Conservation (phyloP, 2,329 filamentous ascomycete genomes). For the Chalaropsis ovoidea region DNA sequence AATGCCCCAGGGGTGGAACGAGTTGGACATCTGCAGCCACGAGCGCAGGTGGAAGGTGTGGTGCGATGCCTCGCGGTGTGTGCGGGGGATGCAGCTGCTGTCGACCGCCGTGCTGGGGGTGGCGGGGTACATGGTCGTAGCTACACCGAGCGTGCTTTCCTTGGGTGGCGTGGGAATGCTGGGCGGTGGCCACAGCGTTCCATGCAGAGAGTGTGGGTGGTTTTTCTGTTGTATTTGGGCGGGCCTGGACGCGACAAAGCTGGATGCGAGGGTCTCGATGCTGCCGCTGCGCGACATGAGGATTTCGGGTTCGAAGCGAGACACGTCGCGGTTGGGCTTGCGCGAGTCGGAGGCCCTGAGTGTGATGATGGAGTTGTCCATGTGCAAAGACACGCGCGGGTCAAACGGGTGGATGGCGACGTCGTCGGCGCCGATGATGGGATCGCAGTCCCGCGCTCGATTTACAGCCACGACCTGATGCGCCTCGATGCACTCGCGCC, state of each 20-base stretch:
- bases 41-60: conserved; percentile 14
- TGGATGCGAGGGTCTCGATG: conserved; percentile 48
- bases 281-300: conserved; percentile 43
- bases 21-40: conserved; percentile 32
- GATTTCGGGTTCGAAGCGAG: conserved; percentile 39
- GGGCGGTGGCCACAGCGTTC: conserved; percentile 64
- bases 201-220: conserved; percentile 36
- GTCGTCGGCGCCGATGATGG: neutral
- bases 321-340: conserved; percentile 15
- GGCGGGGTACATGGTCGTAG: conserved; percentile 1
- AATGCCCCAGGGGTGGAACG: neutral
- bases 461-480: conserved; percentile 62
- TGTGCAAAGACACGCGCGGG: conserved; percentile 59
- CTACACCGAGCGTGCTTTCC: conserved; percentile 1
- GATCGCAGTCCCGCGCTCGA: neutral
- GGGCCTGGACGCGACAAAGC: conserved; percentile 56
- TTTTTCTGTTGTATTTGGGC: conserved; percentile 32
- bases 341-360: conserved; percentile 37
- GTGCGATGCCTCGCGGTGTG: neutral
- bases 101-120: neutral
- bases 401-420: conserved; percentile 58
- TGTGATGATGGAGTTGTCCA: conserved; percentile 58
- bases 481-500: conserved; percentile 66
- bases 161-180: conserved; percentile 49
- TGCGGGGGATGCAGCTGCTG: conserved; percentile 1